Evolutionary conservation across 305 asterid species (phyloP).

Genomic region (Fraxinus baroniana): DNA sequence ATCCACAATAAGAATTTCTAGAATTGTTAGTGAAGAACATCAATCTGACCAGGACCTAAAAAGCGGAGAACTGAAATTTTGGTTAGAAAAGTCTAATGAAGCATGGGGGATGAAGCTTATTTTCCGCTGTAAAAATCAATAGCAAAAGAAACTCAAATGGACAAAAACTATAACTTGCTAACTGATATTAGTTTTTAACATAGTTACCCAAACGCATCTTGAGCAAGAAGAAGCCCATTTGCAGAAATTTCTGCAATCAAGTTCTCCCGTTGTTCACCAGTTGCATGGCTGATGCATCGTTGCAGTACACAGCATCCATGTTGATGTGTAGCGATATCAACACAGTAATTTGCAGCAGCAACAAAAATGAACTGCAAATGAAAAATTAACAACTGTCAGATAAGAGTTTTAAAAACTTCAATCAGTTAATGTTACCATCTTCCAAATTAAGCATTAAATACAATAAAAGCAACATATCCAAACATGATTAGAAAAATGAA

Average conservation of each 20-base stretch:
- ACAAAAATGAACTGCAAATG: conserved; percentile 74
- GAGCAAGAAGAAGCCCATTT: conserved; percentile 77
- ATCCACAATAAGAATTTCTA: conserved; percentile 9
- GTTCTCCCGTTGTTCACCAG: conserved; percentile 62
- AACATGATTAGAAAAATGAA: background rate
- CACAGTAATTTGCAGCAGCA: conserved; percentile 83
- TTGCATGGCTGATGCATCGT: conserved; percentile 70
- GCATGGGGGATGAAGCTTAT: conserved; percentile 1
- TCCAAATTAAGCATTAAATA: background rate
- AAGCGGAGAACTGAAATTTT: conserved; percentile 11
- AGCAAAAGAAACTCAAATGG: background rate
- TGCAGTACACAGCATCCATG: conserved; percentile 95
- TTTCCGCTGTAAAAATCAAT: background rate
- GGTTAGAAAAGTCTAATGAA: background rate
- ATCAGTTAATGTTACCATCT: background rate
- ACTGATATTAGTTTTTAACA: background rate
- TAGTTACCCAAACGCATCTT: conserved; percentile 89
- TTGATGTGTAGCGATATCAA: conserved; percentile 86
- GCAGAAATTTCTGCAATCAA: conserved; percentile 62
- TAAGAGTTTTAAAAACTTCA: background rate
- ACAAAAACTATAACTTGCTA: background rate
- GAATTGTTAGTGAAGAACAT: conserved; percentile 10
- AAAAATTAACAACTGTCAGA: conserved; percentile 25
- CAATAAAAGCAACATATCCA: background rate
- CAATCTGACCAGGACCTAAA: conserved; percentile 6